phyloP scores from a whole-genome alignment of 345 rosid genomes.

The Eucalyptus brandiana region DNA sequence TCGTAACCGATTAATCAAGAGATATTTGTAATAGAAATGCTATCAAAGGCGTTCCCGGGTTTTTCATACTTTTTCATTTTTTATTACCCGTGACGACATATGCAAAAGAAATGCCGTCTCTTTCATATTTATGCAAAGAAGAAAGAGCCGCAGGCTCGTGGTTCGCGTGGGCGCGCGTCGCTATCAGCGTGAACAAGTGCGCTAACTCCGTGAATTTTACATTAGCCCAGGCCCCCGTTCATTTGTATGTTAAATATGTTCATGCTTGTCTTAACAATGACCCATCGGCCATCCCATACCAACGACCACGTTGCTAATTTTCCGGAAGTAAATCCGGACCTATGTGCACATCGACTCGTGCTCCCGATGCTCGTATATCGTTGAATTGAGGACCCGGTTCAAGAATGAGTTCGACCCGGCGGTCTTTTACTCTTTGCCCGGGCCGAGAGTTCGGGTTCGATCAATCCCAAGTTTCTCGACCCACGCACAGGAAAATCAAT shows the following conservation, averaged over 20 bases:
- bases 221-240: neutral
- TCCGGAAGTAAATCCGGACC: neutral
- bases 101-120: neutral
- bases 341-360: neutral
- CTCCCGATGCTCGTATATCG: neutral
- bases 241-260: neutral
- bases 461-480: neutral
- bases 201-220: neutral
- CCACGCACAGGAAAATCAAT: neutral
- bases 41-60: neutral
- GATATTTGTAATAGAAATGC: neutral
- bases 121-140: neutral
- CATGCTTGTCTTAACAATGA: neutral
- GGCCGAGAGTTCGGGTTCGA: neutral
- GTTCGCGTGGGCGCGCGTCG: neutral
- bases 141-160: neutral
- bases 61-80: neutral
- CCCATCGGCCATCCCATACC: neutral
- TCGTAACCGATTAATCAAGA: neutral
- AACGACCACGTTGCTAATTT: neutral
- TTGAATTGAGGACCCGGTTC: neutral
- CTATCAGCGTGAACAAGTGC: neutral
- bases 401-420: neutral
- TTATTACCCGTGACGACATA: neutral
- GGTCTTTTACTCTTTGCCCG: neutral